Evolutionary conservation across 805 yeast genomes (phyloP), one percentile per base, ranked within the genome.

Genomic region (Lipomyces sp.): DNA sequence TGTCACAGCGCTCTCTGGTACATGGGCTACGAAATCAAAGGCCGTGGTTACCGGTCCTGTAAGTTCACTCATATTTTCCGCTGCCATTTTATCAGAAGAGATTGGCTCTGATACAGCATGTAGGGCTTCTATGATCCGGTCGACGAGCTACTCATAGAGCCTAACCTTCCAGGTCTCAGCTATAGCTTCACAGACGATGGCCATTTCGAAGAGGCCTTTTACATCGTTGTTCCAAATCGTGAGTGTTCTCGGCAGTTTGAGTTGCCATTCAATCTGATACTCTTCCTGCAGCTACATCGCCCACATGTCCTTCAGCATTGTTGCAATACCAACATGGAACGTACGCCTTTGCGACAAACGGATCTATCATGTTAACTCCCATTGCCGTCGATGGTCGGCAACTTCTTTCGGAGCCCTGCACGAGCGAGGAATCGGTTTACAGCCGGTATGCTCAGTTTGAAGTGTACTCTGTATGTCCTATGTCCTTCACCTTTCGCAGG

Each of bases 151-250:
- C 73, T 93, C 51, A 86, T 89, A 55, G 99, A 93, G 67, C 99
- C 99, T 1, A 91, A 90, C 7, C 75, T 93, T 37, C 96, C 99
- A 1, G 99, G 99, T 34, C 79, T 91, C 48, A 83, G 95, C 4
- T 87, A 83, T 69, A 87, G 96, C 1, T 93, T 93, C 74, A 90
- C 97, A 1, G 83, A 77, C 22, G 98, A 93, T 69, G 98, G 98
- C 4, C 80, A 74, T 67, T 93, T 77, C 67, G 98, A 93, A 70
- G 86, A 86, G 67, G 98, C 98, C 5, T 66, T 81, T 37, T 93
- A 93, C 68, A 82, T 87, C 63, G 81, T 93, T 23, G 69, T 79
- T 0, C 71, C 85, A n/a, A 79, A 87, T 68, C 74, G 95, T 4
- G 56, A 21, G 59, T 54, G 13, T n/a, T 23, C 34, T n/a, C 10